Conservation (phyloP, 2,329 filamentous ascomycete species). For the Colletotrichum musae region DNA sequence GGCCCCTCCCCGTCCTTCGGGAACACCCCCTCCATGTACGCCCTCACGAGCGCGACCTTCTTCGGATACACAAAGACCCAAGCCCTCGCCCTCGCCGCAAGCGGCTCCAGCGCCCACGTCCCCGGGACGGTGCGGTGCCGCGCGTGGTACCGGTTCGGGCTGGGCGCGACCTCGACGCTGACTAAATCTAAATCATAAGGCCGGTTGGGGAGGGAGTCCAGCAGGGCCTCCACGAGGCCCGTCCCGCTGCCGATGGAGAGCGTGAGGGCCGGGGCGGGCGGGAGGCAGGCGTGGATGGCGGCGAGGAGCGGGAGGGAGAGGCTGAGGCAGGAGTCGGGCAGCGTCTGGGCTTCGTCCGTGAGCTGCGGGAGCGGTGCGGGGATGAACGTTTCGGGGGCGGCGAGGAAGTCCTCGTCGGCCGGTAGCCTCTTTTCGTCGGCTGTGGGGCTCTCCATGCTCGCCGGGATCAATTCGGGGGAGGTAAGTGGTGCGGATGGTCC, state of each 20-base stretch:
- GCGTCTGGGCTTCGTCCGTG: constrained; percentile 22
- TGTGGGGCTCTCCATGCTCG: neutral
- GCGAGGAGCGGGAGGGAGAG: constrained; percentile 46
- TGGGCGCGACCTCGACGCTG: constrained; percentile 36
- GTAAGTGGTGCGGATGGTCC: neutral
- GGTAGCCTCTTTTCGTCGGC: neutral
- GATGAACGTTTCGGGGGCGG: neutral
- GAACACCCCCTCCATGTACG: constrained; percentile 45
- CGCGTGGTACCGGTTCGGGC: neutral
- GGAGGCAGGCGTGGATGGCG: constrained; percentile 36
- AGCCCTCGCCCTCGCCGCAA: constrained; percentile 44
- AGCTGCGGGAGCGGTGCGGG: constrained; percentile 20
- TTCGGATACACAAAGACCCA: constrained; percentile 54
- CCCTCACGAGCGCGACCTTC: constrained; percentile 46
- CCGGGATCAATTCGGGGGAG: neutral
- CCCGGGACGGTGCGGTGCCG: constrained; percentile 48
- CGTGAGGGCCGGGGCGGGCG: neutral
- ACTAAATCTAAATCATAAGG: constrained; percentile 20
- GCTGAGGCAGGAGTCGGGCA: constrained; percentile 49
- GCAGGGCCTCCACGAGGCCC: constrained; percentile 48
- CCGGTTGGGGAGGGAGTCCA: constrained; percentile 39
- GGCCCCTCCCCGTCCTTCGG: neutral
- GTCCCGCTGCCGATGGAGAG: constrained; percentile 51
- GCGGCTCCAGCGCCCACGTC: constrained; percentile 49
- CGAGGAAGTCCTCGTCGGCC: constrained; percentile 11